phyloP scores from a whole-genome alignment of 805 yeast species.

The Cyberlindnera mrakii region DNA sequence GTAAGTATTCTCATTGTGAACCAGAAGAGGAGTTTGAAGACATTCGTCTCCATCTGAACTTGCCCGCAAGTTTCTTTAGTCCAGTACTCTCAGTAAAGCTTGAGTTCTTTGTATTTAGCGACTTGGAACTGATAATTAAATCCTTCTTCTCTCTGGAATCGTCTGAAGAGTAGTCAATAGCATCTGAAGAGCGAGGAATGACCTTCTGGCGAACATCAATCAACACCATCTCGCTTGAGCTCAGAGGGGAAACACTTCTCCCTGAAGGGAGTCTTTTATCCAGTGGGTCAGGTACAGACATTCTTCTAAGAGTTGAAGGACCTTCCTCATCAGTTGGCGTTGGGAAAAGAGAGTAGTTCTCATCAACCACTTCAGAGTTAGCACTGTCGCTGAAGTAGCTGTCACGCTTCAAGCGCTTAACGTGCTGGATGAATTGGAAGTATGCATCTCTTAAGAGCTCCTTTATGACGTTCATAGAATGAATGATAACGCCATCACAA shows the following conservation, averaged over 20 bases:
- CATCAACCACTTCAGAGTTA: slow-evolving; percentile 6
- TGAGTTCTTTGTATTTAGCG: background rate
- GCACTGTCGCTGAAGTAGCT: background rate
- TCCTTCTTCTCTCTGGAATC: slow-evolving; percentile 8
- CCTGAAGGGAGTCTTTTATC: slow-evolving; percentile 10
- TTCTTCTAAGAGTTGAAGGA: slow-evolving; percentile 4
- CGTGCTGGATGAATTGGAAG: slow-evolving; percentile 18
- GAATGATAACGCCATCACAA: slow-evolving; percentile 10
- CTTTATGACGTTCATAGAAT: slow-evolving; percentile 17
- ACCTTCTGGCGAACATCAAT: slow-evolving; percentile 1
- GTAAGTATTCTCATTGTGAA: slow-evolving; percentile 6
- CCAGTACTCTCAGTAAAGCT: slow-evolving; percentile 15
- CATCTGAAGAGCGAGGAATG: slow-evolving; percentile 8
- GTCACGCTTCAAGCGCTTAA: slow-evolving; percentile 7
- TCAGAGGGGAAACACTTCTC: slow-evolving; percentile 17
- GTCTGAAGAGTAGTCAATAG: slow-evolving; percentile 8
- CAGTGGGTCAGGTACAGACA: slow-evolving; percentile 16
- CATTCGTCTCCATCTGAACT: slow-evolving; percentile 24
- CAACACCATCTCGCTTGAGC: slow-evolving; percentile 4
- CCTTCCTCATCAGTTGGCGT: slow-evolving; percentile 11
- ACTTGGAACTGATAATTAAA: slow-evolving; percentile 1
- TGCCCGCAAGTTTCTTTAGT: slow-evolving; percentile 22
- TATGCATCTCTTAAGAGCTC: slow-evolving; percentile 21
- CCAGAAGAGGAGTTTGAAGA: slow-evolving; percentile 22
- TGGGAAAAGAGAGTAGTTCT: slow-evolving; percentile 13